Conservation (phyloP, 306 rosid species). For the Vicia villosa region DNA sequence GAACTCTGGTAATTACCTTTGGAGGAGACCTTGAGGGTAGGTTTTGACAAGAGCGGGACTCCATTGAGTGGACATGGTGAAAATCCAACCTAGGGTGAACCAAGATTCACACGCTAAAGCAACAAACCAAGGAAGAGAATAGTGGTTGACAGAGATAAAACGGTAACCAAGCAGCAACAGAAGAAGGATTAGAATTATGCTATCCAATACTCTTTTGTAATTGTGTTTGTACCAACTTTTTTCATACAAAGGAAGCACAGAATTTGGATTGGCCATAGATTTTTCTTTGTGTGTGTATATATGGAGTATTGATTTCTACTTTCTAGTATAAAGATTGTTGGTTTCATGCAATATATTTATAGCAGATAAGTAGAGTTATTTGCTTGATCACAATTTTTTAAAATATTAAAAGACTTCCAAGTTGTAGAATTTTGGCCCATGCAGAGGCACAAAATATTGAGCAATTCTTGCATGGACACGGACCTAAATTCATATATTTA, state of each 20-base stretch:
- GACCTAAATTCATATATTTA: no score
- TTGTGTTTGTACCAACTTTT: conserved; percentile 14
- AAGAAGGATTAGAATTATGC: conserved; percentile 42
- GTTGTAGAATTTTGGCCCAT: no score
- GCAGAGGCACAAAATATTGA: no score
- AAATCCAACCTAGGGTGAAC: conserved; percentile 53
- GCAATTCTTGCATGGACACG: no score
- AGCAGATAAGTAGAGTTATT: neutral
- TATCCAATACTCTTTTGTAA: conserved; percentile 33
- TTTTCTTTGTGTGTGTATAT: no score
- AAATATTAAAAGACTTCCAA: no score
- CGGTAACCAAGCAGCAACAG: conserved; percentile 49
- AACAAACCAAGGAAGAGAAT: conserved; percentile 53
- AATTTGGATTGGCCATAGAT: conserved; percentile 35
- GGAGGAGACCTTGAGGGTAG: conserved; percentile 52
- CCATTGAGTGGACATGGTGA: conserved; percentile 45
- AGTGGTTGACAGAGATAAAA: conserved; percentile 28
- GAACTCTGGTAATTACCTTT: no score
- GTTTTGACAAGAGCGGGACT: conserved; percentile 46
- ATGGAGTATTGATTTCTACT: no score
- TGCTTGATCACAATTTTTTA: neutral
- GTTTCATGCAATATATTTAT: no score
- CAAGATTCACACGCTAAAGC: conserved; percentile 59
- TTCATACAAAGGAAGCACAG: no score
- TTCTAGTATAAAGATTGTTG: no score